Evolutionary conservation across 1,284 basidiomycete genomes (phyloP), one percentile per base, ranked within the genome.

Genomic region (Sporisorium sorghi): DNA sequence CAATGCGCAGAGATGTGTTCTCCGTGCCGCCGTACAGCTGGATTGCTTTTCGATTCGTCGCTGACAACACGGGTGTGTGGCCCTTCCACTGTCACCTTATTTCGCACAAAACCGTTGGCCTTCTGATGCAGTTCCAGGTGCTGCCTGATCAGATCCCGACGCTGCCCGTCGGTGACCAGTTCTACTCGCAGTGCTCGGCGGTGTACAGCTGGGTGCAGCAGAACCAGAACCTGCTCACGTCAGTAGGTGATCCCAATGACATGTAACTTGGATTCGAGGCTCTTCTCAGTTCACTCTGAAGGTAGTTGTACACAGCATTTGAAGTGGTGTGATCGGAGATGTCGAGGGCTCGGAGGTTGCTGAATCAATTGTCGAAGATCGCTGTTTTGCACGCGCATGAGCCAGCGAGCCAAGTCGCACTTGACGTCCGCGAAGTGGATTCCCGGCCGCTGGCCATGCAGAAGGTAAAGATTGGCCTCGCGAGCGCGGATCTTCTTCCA

Each of bases 11-110:
- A 26, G 79, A 80, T 46, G 78, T 78, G 0, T 72, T 80, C 32
- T 52, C 66, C 0, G 70, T 80, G 7, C 77, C 75, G 2, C 68
- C 70, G 14, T 66, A 43, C 61, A 76, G 77, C 43, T 77, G 78
- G 60, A 74, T 70, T 12, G 77, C 71, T 1, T 66, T 80, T 55
- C 49, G 79, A 3, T 80, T 78, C 43, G 42, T 69, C 7, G 77
- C 77, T 8, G 79, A 80, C 54, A 80, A 80, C 39, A 70, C 73
- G 0, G 79, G 79, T 7, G 73, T 80, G 24, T 79, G 78, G 77
- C 64, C 79, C 0, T 70, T 80, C 53, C 77, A 79, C 60, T 79
- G 77, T 50, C 77, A 79, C 42, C 46, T 79, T 19, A 66, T 58
- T 48, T 57, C 65, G 4, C 77, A 79, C 49, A 77, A 73, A 70